Evolutionary conservation across 1,284 basidiomycete genomes (phyloP).

Genomic region (Exobasidium rhododendri): DNA sequence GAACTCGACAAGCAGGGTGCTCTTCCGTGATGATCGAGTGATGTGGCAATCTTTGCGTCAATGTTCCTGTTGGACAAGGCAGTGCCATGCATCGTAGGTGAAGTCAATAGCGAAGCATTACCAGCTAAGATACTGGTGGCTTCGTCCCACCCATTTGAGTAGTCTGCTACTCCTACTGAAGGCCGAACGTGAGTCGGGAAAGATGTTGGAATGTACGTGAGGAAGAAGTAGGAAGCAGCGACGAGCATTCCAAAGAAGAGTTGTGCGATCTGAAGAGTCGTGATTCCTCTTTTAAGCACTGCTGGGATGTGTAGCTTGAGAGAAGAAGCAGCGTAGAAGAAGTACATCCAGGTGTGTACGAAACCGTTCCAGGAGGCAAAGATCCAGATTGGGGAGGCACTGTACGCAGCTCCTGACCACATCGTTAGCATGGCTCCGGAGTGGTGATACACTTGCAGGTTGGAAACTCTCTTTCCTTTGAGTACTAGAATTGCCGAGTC

Average conservation of each 20-base stretch:
- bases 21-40: background rate
- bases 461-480: conserved; percentile 53
- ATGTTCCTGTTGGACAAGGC: background rate
- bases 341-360: conserved; percentile 49
- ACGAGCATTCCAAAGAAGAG: conserved; percentile 34
- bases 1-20: conserved; percentile 23
- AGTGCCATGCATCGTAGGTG: background rate
- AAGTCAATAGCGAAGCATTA: background rate
- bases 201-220: conserved; percentile 27
- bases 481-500: conserved; percentile 54
- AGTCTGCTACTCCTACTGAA: conserved; percentile 19
- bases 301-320: conserved; percentile 50
- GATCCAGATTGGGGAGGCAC: conserved; percentile 40
- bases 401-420: conserved; percentile 51
- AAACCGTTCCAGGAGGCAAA: conserved; percentile 46
- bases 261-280: conserved; percentile 47
- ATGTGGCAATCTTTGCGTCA: background rate
- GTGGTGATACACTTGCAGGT: conserved; percentile 45
- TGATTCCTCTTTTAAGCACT: conserved; percentile 47
- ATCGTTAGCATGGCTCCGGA: conserved; percentile 52
- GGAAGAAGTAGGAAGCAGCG: conserved; percentile 26
- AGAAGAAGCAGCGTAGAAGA: conserved; percentile 49
- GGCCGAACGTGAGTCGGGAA: conserved; percentile 28
- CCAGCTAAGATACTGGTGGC: background rate
- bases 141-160: background rate